A percentile compares a stretch with the other conserved stretches of the same genome.
Conservation (phyloP, 441 rosid genomes). For the Mallotus repandus region DNA sequence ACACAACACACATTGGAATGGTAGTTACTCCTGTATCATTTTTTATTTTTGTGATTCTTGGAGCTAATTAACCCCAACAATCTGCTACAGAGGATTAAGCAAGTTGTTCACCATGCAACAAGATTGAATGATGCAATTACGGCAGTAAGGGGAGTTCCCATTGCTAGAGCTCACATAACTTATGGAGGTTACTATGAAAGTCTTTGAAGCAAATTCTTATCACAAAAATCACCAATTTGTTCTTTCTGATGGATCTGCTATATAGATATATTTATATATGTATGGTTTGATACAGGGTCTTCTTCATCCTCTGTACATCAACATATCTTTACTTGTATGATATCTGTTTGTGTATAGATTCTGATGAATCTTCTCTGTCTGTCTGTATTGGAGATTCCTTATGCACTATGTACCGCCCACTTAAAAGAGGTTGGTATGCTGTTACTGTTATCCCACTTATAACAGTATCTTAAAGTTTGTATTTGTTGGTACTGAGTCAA, state of each 20-base stretch:
- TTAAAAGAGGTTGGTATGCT: neutral
- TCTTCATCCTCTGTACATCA: too few species aligned
- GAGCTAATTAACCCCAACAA: constrained; percentile 1
- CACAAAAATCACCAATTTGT: neutral
- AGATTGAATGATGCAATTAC: constrained; percentile 70
- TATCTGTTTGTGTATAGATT: constrained; percentile 12
- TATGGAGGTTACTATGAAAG: constrained; percentile 73
- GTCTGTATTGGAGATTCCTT: constrained; percentile 20
- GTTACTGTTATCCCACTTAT: neutral
- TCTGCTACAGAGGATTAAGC: constrained; percentile 58
- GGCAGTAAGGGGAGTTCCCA: constrained; percentile 62
- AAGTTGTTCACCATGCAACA: constrained; percentile 62
- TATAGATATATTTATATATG: too few species aligned
- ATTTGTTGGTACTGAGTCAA: neutral
- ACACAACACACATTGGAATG: too few species aligned
- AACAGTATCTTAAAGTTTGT: constrained; percentile 15
- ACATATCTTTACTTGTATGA: neutral
- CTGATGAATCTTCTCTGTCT: constrained; percentile 20
- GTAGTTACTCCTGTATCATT: too few species aligned
- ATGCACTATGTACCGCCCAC: neutral
- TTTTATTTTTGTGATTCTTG: neutral
- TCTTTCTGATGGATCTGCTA: constrained; percentile 9
- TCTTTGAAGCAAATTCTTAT: constrained; percentile 32
- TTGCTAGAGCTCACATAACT: constrained; percentile 65
- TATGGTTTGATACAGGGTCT: too few species aligned